Evolutionary conservation across 2,329 filamentous ascomycete genomes (phyloP).

Genomic region (Penicillium sp.): DNA sequence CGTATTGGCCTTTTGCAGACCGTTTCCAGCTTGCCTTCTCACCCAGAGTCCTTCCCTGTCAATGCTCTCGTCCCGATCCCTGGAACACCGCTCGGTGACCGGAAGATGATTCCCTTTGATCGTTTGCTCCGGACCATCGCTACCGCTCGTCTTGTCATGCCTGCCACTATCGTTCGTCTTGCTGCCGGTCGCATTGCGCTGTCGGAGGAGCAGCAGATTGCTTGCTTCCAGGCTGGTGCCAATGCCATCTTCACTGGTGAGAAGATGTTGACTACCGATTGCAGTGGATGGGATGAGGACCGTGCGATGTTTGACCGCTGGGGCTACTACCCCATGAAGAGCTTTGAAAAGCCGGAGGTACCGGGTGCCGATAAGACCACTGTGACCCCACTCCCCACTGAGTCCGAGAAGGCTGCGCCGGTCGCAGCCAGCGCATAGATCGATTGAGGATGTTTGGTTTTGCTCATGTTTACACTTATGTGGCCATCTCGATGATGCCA

Average conservation of each 20-base stretch:
- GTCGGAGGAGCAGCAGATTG: constrained; percentile 81
- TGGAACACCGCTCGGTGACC: constrained; percentile 79
- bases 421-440: constrained; percentile 29
- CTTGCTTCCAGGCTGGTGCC: constrained; percentile 87
- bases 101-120: constrained; percentile 71
- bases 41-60: constrained; percentile 89
- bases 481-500: not conserved
- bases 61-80: constrained; percentile 90
- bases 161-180: constrained; percentile 79
- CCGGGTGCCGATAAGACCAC: constrained; percentile 2
- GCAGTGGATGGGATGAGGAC: constrained; percentile 89
- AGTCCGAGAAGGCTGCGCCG: constrained; percentile 28
- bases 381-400: constrained; percentile 8
- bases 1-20: constrained; percentile 82
- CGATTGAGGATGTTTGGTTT: not conserved
- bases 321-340: constrained; percentile 76
- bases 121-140: constrained; percentile 80
- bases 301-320: constrained; percentile 78
- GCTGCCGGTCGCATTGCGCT: constrained; percentile 83
- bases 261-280: constrained; percentile 93
- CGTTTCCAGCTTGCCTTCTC: constrained; percentile 73
- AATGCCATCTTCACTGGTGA: constrained; percentile 96
- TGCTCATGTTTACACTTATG: not conserved
- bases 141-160: constrained; percentile 79
- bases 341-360: constrained; percentile 46